Evolutionary conservation across 352 stramenopile species (phyloP).

Genomic region (Globisporangium splendens): DNA sequence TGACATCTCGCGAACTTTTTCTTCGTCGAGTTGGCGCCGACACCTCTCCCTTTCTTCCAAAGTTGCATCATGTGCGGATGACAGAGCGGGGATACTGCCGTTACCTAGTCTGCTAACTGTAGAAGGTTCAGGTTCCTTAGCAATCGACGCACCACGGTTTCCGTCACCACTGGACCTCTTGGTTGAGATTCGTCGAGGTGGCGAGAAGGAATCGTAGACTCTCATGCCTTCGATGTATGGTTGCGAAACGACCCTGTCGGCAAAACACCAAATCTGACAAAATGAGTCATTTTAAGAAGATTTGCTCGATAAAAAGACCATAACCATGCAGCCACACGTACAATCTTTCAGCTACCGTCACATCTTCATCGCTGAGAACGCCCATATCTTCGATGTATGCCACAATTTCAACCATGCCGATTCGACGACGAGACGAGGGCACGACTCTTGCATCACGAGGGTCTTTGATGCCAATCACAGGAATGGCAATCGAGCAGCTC

Average conservation of each 20-base stretch:
- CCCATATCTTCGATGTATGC: constrained; percentile 40
- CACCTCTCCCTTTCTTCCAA: not conserved
- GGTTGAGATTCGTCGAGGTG: not conserved
- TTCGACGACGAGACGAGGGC: not conserved
- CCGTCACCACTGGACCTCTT: not conserved
- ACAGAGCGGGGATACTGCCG: not conserved
- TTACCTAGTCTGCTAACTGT: not conserved
- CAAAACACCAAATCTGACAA: not conserved
- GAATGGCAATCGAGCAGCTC: constrained; percentile 62
- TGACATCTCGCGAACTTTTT: constrained; percentile 18
- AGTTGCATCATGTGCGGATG: not conserved
- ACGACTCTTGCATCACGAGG: not conserved
- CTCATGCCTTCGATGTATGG: constrained; percentile 1
- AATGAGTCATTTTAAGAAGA: no score
- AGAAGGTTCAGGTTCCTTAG: not conserved
- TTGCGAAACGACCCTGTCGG: constrained; percentile 1
- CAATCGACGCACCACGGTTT: not conserved
- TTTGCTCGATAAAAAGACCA: no score
- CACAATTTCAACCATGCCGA: constrained; percentile 29
- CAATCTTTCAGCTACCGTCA: not conserved
- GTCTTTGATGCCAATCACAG: constrained; percentile 24
- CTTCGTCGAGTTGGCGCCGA: not conserved
- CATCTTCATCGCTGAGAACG: constrained; percentile 11
- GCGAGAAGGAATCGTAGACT: constrained; percentile 2
- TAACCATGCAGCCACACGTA: not conserved